These are phyloP conservation scores for Aegilops bicornis DNA, from an alignment of 176 grass and related monocot species.

Conservation along the genomic window DNA sequence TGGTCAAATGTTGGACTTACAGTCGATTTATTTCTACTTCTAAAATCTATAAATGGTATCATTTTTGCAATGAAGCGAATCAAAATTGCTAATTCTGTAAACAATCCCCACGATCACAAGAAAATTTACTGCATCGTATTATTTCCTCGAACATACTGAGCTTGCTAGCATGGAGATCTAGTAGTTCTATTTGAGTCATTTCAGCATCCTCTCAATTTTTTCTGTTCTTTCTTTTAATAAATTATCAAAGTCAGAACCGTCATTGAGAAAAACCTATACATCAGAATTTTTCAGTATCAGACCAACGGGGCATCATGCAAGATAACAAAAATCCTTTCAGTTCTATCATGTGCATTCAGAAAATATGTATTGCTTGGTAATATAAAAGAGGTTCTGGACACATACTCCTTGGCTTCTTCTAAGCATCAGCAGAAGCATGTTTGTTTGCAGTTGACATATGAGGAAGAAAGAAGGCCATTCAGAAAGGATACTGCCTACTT, in stretches of 20 bases:
- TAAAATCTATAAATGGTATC: not conserved
- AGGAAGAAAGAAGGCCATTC: slow-evolving; percentile 82
- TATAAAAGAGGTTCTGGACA: slow-evolving; percentile 9
- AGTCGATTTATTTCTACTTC: not conserved
- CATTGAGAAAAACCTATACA: slow-evolving; percentile 35
- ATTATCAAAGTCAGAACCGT: slow-evolving; percentile 58
- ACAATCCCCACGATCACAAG: not conserved
- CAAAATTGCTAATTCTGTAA: not conserved
- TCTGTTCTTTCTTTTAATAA: slow-evolving; percentile 43
- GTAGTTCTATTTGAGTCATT: slow-evolving; percentile 74
- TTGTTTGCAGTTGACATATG: slow-evolving; percentile 96
- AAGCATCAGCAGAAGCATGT: slow-evolving; percentile 71
- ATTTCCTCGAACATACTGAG: slow-evolving; percentile 53
- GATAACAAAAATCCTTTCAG: slow-evolving; percentile 2
- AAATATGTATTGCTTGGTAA: not conserved
- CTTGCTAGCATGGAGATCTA: slow-evolving; percentile 75
- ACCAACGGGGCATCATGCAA: slow-evolving; percentile 2
- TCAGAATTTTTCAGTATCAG: slow-evolving; percentile 11
- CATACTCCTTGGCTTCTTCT: slow-evolving; percentile 96
- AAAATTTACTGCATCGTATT: not conserved
- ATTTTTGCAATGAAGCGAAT: not conserved
- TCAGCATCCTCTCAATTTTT: slow-evolving; percentile 50
- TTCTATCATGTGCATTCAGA: not conserved
- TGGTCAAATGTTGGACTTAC: not conserved
- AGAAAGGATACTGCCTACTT: slow-evolving; percentile 79